These are phyloP conservation scores for Cystobasidium slooffiae DNA, from an alignment of 1,284 basidiomycete species.

Conservation along the genomic window DNA sequence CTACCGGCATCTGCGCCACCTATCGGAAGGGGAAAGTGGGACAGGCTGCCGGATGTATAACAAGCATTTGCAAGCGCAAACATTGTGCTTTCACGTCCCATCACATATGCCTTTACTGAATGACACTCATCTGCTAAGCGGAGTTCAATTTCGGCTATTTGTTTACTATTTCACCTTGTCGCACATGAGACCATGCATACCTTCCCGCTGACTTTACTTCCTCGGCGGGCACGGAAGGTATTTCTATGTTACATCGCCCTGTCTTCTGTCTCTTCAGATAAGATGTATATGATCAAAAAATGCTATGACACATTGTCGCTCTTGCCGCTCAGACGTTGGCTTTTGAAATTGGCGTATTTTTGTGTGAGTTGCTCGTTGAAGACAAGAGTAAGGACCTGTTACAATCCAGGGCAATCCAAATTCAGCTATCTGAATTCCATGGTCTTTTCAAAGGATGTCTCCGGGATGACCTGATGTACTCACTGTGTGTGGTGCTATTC, in stretches of 20 bases:
- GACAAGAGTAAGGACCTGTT: slow-evolving; percentile 51
- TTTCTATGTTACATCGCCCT: background rate
- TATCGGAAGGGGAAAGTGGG: too few relatives aligned
- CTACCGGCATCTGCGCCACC: too few relatives aligned
- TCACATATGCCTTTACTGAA: too few relatives aligned
- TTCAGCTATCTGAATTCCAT: background rate
- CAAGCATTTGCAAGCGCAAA: too few relatives aligned
- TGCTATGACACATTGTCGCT: slow-evolving; percentile 23
- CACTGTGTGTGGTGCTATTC: slow-evolving; percentile 84
- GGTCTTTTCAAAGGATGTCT: background rate
- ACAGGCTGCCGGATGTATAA: too few relatives aligned
- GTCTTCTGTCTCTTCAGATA: background rate
- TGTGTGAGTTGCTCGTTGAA: slow-evolving; percentile 49
- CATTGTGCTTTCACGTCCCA: too few relatives aligned
- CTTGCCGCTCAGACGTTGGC: slow-evolving; percentile 24
- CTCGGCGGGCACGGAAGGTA: too few relatives aligned
- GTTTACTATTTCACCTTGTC: too few relatives aligned
- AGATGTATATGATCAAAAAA: background rate
- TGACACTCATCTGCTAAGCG: too few relatives aligned
- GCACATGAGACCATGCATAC: too few relatives aligned
- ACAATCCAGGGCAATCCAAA: background rate
- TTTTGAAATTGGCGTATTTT: slow-evolving; percentile 30
- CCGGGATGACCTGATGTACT: background rate
- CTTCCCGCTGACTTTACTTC: too few relatives aligned
- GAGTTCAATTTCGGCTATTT: too few relatives aligned